Percentiles rank a stretch among this genome's conserved stretches.
These are phyloP conservation scores for Vitis labrusca DNA, from an alignment of 164 flowering plant genomes.

Conservation along the genomic window DNA sequence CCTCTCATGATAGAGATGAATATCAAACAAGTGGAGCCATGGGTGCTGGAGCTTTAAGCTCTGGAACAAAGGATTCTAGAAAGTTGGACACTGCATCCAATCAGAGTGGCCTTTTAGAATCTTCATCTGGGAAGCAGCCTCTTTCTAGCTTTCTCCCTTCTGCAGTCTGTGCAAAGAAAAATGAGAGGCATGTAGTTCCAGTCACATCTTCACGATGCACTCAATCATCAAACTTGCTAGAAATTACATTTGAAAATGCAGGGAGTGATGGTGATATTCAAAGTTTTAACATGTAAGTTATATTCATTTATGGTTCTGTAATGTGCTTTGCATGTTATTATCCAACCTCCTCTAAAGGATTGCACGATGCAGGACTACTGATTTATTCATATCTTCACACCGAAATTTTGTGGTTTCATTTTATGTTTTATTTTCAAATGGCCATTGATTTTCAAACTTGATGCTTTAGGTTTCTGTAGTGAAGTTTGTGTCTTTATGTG, in stretches of 20 bases:
- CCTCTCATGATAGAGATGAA: conserved; percentile 60
- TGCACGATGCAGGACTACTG: no score
- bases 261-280: conserved; percentile 36
- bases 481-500: no score
- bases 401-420: no score
- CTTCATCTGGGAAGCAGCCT: conserved; percentile 31
- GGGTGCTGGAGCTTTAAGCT: conserved; percentile 32
- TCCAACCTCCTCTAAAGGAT: no score
- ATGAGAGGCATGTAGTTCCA: conserved; percentile 24
- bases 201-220: conserved; percentile 24
- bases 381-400: no score
- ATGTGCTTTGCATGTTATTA: not conserved
- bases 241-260: conserved; percentile 31
- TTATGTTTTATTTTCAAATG: no score
- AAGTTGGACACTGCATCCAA: conserved; percentile 27
- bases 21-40: conserved; percentile 27
- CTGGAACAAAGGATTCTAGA: conserved; percentile 28
- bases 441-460: no score
- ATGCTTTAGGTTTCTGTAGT: no score
- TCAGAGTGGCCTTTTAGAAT: conserved; percentile 27
- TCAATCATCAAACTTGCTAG: conserved; percentile 30
- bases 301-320: not conserved
- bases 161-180: conserved; percentile 29
- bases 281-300: conserved; percentile 60
- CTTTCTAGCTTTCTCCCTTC: conserved; percentile 36